A percentile compares a stretch with the other conserved stretches of the same genome.
phyloP scores from a whole-genome alignment of 176 grass and related monocot species.

The Olyra latifolia region DNA sequence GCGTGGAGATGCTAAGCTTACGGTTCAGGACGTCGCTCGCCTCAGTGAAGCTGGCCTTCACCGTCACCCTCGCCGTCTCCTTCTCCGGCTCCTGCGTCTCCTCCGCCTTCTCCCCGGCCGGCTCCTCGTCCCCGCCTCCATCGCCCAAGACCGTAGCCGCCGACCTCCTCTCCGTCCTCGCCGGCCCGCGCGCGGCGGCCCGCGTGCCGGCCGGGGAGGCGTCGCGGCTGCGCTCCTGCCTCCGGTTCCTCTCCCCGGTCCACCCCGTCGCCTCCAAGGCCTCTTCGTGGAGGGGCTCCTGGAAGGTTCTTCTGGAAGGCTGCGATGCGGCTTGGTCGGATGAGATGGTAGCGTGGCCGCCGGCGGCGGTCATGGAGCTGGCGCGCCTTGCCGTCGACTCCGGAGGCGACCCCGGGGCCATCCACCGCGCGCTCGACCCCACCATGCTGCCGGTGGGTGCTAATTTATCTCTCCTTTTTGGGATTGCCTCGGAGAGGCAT shows the following conservation, averaged over 20 bases:
- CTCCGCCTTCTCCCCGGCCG: conserved; percentile 3
- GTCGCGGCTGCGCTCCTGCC: conserved; percentile 47
- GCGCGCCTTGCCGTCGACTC: conserved; percentile 76
- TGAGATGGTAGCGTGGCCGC: conserved; percentile 91
- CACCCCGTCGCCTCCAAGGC: not conserved
- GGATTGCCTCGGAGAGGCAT: not conserved
- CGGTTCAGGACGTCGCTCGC: conserved; percentile 26
- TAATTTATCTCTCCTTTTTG: not conserved
- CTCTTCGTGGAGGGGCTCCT: conserved; percentile 19
- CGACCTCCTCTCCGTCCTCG: conserved; percentile 77
- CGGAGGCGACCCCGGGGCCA: conserved; percentile 68
- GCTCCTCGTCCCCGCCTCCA: conserved; percentile 20
- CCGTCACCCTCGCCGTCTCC: conserved; percentile 65
- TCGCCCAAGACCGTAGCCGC: conserved; percentile 46
- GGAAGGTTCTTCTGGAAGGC: conserved; percentile 37
- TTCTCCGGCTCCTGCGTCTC: conserved; percentile 42
- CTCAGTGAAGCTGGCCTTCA: conserved; percentile 68
- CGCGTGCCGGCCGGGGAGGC: conserved; percentile 49
- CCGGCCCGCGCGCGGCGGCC: conserved; percentile 35
- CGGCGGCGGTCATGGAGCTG: conserved; percentile 77
- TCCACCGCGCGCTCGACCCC: conserved; percentile 73
- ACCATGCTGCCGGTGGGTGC: conserved; percentile 63
- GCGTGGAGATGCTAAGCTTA: conserved; percentile 18
- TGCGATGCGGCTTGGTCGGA: conserved; percentile 29
- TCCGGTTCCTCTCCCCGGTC: conserved; percentile 72